Conservation (phyloP, 2,329 filamentous ascomycete species). For the Dothideomycetidae sp. region DNA sequence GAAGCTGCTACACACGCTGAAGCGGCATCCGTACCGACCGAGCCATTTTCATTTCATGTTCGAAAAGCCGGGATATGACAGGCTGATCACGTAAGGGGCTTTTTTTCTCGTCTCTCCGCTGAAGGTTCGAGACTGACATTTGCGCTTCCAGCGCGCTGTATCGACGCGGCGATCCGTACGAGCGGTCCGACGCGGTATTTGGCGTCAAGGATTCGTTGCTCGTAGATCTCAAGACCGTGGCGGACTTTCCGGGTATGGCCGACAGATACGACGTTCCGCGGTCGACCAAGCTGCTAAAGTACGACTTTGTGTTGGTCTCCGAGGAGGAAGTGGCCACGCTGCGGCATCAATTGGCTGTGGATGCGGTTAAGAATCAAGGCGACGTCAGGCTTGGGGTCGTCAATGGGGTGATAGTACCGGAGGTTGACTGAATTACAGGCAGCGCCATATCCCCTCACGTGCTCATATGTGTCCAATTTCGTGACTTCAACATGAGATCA, state of each 20-base stretch:
- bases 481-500: too few relatives aligned
- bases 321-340: slow-evolving; percentile 53
- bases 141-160: slow-evolving; percentile 70
- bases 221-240: slow-evolving; percentile 46
- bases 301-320: slow-evolving; percentile 66
- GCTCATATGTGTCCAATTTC: too few relatives aligned
- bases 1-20: slow-evolving; percentile 48
- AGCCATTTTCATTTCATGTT: slow-evolving; percentile 86
- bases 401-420: slow-evolving; percentile 62
- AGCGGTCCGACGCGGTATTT: slow-evolving; percentile 73
- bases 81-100: slow-evolving; percentile 67
- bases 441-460: too few relatives aligned
- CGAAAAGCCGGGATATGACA: slow-evolving; percentile 62
- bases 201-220: slow-evolving; percentile 70
- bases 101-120: neutral
- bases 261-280: slow-evolving; percentile 51
- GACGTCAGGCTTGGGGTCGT: slow-evolving; percentile 55
- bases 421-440: slow-evolving; percentile 43
- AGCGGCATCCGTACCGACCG: slow-evolving; percentile 65
- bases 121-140: slow-evolving; percentile 22
- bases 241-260: slow-evolving; percentile 36
- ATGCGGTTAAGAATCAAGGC: slow-evolving; percentile 53
- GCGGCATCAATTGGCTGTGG: slow-evolving; percentile 50
- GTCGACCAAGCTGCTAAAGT: slow-evolving; percentile 39
- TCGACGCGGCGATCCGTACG: slow-evolving; percentile 63